Evolutionary conservation across 495 filamentous ascomycete genomes (phyloP).

Genomic region (Cercophora samala): DNA sequence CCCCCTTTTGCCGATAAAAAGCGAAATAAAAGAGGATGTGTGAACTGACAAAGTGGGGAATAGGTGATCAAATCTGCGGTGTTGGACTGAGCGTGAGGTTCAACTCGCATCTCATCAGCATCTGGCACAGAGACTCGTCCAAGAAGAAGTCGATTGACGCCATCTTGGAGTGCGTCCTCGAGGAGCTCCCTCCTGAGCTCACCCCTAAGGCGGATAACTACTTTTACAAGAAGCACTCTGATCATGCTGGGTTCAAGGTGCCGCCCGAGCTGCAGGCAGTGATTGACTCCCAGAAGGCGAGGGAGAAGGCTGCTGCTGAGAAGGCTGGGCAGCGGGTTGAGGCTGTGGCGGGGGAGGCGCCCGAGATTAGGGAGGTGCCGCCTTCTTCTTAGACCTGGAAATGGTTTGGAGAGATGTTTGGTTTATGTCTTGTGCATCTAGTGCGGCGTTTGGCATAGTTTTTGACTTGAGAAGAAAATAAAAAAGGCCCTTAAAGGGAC

Average conservation of each 20-base stretch:
- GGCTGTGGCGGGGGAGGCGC: constrained; percentile 9
- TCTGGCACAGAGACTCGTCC: constrained; percentile 82
- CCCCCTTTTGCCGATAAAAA: too few relatives aligned
- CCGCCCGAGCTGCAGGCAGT: constrained; percentile 50
- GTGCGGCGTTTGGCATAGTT: background rate
- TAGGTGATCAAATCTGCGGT: constrained; percentile 78
- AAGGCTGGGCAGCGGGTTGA: constrained; percentile 3
- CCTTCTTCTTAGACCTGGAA: constrained; percentile 10
- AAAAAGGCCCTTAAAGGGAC: background rate
- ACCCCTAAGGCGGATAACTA: constrained; percentile 66
- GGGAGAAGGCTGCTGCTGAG: constrained; percentile 36
- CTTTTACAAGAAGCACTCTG: constrained; percentile 61
- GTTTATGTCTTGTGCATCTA: background rate
- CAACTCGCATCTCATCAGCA: constrained; percentile 71
- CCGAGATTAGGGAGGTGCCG: constrained; percentile 19
- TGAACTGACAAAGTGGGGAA: background rate
- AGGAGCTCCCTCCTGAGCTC: constrained; percentile 63
- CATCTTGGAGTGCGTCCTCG: constrained; percentile 64
- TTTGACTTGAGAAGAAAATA: background rate
- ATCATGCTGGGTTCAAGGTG: constrained; percentile 56
- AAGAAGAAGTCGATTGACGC: constrained; percentile 69
- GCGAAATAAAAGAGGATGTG: too few relatives aligned
- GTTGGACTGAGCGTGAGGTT: constrained; percentile 69
- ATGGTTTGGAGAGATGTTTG: constrained; percentile 11
- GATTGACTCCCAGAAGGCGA: constrained; percentile 46